Evolutionary conservation across 2,329 filamentous ascomycete species (phyloP), one percentile per base, ranked within the genome.

Genomic region (Talaromyces sp.): DNA sequence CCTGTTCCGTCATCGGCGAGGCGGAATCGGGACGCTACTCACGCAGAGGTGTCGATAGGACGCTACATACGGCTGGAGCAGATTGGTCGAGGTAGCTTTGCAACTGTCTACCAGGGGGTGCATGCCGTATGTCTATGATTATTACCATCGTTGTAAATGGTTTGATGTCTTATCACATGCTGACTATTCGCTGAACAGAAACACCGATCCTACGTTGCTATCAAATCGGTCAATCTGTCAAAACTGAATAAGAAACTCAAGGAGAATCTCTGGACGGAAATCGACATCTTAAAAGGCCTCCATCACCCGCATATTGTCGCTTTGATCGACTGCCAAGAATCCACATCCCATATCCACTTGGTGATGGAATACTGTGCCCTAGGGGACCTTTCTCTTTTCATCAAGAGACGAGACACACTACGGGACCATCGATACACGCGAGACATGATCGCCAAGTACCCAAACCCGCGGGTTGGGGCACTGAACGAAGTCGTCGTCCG

Each of bases 341-440:
- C 90, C 0, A 79, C 84, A 3, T 87, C 87, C 21, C 89, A 96
- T 69, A 97, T 97, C 76, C 94, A 99, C 75, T 83, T 99, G 59
- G 87, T 97, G 63, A 99, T 97, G 93, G 94, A 99, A 77, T 97
- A 95, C 76, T 97, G 94, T 77, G 91, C 96, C 70, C 83, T 99
- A 40, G 93, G 94, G 21, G 94, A 99, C 70, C 77, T 99, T 59
- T 96, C 94, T 10, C 81, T 93, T 56, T 97, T 99, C 75, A 97
- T 99, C 77, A 96, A 94, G 81, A 95, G 94, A 77, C 85, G 93
- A 61, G 86, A 93, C 61, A 89, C 87, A 69, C 83, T 97, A 46
- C 82, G 81, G 45, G 88, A 87, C 53, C 89, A 96, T 70, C 85
- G 89, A 28, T 88, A 89, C 55, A 94, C 93, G 3, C 84, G 85